Base-by-base conservation (phyloP, 768 basidiomycete species). In the Panaeolus papilionaceus region DNA sequence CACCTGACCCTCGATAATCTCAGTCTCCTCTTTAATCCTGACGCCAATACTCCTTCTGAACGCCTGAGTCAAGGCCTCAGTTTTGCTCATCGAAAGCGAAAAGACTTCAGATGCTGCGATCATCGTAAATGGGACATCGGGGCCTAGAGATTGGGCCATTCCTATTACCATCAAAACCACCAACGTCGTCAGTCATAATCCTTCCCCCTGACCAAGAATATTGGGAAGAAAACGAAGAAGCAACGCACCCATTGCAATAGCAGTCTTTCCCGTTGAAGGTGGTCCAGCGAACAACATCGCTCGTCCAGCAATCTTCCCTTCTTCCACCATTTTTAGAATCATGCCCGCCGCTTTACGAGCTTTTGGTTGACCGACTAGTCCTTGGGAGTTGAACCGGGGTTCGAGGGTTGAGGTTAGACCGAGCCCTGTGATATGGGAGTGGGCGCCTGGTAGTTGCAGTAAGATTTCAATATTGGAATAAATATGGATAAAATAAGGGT, bases 61-160 rank as follows among this genome's bases (percentile, higher is more conserved):
- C 0, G 96, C 95, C 77, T 99, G 97, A 0, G 96, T 99, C 68
- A 99, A 86, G 23, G 96, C 96, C 77, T 99, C 98, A 2, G 98
- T 99, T 81, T 98, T 99, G 37, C 93, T 96, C 94, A 99, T 98
- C 73, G 96, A 95, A 40, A 98, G 85, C 51, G 96, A 98, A 83
- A 97, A 99, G 67, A 99, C 96, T 79, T 99, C 98, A 82, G 94
- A 96, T 23, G 92, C 98, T 16, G 96, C 94, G 74, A 99, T 95
- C 89, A 95, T 96, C 7, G 96, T 98, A 78, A 99, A 99, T 0
- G 98, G 98, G 0, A 99, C 97, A 73, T 98, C 98, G 10, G 91
- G 73, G 0, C 98, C 98, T 23, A 99, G 83, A 2, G 91, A 94
- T 78, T 98, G 96, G 6, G 98, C 95, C 96, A 99, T 98, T 49